phyloP scores from a whole-genome alignment of 2,329 filamentous ascomycete species.

The Colletotrichum graminicola region DNA sequence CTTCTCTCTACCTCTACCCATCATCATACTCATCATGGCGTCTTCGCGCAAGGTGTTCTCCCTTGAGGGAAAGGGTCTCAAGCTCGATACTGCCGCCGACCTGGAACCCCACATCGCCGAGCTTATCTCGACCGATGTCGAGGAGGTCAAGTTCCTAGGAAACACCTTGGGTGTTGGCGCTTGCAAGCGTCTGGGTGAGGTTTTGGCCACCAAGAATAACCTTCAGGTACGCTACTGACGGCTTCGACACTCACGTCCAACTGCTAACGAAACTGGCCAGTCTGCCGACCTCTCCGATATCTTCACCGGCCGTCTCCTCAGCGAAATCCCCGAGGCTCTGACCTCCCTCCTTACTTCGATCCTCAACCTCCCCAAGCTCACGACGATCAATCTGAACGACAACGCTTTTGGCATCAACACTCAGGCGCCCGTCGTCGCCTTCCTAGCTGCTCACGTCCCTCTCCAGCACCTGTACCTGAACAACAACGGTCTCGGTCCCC shows the following conservation, averaged over 20 bases:
- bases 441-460: slow-evolving; percentile 88
- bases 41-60: slow-evolving; percentile 77
- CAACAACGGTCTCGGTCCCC: slow-evolving; percentile 96
- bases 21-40: slow-evolving; percentile 33
- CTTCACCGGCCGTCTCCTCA: slow-evolving; percentile 93
- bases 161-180: slow-evolving; percentile 95
- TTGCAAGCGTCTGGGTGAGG: slow-evolving; percentile 85
- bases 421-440: slow-evolving; percentile 90
- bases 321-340: slow-evolving; percentile 92
- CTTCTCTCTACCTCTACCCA: slow-evolving; percentile 7
- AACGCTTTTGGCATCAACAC: slow-evolving; percentile 98
- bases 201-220: slow-evolving; percentile 85
- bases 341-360: slow-evolving; percentile 87
- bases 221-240: slow-evolving; percentile 70
- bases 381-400: slow-evolving; percentile 95
- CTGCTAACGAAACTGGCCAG: slow-evolving; percentile 52
- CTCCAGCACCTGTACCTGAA: slow-evolving; percentile 96
- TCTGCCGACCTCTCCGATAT: slow-evolving; percentile 95
- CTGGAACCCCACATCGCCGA: slow-evolving; percentile 85
- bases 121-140: slow-evolving; percentile 80
- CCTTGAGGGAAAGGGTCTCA: slow-evolving; percentile 90
- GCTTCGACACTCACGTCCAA: neutral
- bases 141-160: slow-evolving; percentile 87
- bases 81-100: slow-evolving; percentile 90
- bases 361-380: slow-evolving; percentile 85